phyloP scores from a whole-genome alignment of 2,329 filamentous ascomycete species.

The Aureobasidium sp. region DNA sequence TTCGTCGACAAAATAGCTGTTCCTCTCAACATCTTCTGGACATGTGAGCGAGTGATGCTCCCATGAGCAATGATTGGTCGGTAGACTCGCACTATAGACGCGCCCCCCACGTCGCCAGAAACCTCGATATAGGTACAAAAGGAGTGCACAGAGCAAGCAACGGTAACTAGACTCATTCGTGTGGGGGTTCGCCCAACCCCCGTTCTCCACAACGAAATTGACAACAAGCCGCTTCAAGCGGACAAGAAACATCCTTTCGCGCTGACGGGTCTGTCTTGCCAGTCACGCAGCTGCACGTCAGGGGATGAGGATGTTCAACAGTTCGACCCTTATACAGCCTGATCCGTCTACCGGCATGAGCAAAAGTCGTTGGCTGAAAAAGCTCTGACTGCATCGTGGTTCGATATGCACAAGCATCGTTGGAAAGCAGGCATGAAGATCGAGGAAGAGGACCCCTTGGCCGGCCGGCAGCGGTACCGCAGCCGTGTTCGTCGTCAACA shows the following conservation, averaged over 20 bases:
- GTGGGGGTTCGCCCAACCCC: background rate
- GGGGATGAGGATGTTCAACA: no score
- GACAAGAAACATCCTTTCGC: background rate
- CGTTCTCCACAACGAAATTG: background rate
- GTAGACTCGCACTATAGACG: no score
- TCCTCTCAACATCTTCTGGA: no score
- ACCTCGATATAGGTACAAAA: background rate
- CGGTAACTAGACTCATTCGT: background rate
- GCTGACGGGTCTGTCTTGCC: background rate
- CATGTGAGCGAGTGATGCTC: no score
- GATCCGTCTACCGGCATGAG: constrained; percentile 6
- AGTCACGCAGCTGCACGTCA: no score
- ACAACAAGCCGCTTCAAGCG: background rate
- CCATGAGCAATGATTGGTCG: no score
- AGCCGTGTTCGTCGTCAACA: background rate
- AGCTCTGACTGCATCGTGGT: constrained; percentile 1
- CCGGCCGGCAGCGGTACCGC: background rate
- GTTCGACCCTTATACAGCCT: background rate
- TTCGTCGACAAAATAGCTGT: no score
- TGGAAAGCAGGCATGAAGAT: no score
- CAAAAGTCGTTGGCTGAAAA: background rate
- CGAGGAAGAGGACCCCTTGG: no score
- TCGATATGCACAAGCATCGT: no score
- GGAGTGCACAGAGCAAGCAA: background rate
- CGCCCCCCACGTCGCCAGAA: no score